Evolutionary conservation across 148 eudicot species (phyloP).

Genomic region (Spergularia marina): DNA sequence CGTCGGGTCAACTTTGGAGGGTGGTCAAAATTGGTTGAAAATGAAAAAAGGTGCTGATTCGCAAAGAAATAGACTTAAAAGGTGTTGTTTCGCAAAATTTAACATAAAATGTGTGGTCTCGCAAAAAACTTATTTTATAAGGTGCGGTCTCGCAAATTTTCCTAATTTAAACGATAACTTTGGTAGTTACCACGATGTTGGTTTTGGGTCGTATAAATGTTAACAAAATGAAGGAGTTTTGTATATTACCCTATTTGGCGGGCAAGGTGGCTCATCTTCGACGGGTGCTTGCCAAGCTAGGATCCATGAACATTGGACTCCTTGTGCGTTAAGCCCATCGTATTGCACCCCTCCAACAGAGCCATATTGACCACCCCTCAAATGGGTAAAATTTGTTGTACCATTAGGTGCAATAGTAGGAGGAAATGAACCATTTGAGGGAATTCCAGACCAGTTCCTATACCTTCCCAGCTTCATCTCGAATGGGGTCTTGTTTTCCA

Average conservation of each 20-base stretch:
- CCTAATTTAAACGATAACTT: background rate
- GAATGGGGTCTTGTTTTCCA: conserved; percentile 1
- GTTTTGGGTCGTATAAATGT: too few relatives aligned
- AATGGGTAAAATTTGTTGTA: background rate
- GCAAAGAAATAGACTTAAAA: too few relatives aligned
- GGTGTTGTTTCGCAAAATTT: too few relatives aligned
- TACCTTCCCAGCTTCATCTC: background rate
- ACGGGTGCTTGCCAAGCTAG: conserved; percentile 9
- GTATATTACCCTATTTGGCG: conserved; percentile 4
- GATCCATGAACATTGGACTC: background rate
- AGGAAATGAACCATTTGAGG: background rate
- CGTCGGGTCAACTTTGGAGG: too few relatives aligned
- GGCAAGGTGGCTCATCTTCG: background rate
- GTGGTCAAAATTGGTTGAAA: too few relatives aligned
- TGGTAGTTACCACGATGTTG: too few relatives aligned
- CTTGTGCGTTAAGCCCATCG: background rate
- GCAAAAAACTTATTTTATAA: too few relatives aligned
- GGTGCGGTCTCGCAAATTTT: too few relatives aligned
- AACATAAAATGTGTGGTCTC: too few relatives aligned
- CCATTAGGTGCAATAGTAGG: background rate
- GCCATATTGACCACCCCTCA: conserved; percentile 6
- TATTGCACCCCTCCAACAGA: conserved; percentile 1
- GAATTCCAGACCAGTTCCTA: conserved; percentile 4
- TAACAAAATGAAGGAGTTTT: too few relatives aligned
- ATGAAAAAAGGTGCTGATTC: too few relatives aligned